phyloP scores from a whole-genome alignment of 345 rosid genomes.

The Boechera retrofracta region DNA sequence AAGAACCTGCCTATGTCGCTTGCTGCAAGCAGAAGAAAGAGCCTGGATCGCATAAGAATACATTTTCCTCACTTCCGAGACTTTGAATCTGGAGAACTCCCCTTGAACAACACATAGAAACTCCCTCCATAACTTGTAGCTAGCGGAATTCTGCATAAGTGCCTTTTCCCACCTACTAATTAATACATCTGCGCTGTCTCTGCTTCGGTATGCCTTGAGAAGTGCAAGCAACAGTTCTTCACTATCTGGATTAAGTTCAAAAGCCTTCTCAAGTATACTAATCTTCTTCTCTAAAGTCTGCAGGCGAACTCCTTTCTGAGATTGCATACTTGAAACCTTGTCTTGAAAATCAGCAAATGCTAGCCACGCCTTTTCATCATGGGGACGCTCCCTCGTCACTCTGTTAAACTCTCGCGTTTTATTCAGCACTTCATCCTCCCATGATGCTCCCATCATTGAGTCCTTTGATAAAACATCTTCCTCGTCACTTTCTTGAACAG shows the following conservation, averaged over 20 bases:
- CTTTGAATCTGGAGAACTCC: slow-evolving; percentile 94
- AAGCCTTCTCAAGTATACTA: slow-evolving; percentile 89
- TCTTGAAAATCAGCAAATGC: slow-evolving; percentile 90
- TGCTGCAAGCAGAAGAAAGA: slow-evolving; percentile 72
- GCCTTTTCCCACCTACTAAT: slow-evolving; percentile 85
- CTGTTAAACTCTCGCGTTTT: slow-evolving; percentile 82
- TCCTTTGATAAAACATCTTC: slow-evolving; percentile 41
- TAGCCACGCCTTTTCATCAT: slow-evolving; percentile 82
- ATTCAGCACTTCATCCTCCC: slow-evolving; percentile 89
- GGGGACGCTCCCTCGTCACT: slow-evolving; percentile 78
- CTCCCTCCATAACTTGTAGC: slow-evolving; percentile 85
- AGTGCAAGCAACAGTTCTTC: slow-evolving; percentile 80
- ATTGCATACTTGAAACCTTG: slow-evolving; percentile 70
- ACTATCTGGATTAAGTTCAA: slow-evolving; percentile 84
- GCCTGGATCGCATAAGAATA: slow-evolving; percentile 92
- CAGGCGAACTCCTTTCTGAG: slow-evolving; percentile 82
- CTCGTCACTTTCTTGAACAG: slow-evolving; percentile 46
- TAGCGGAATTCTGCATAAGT: slow-evolving; percentile 72
- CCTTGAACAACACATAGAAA: slow-evolving; percentile 78
- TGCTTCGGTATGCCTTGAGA: slow-evolving; percentile 79
- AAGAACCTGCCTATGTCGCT: slow-evolving; percentile 99
- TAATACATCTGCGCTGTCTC: slow-evolving; percentile 76
- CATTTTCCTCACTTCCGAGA: slow-evolving; percentile 84
- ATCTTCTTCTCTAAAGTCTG: slow-evolving; percentile 95
- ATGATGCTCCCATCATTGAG: slow-evolving; percentile 69